Evolutionary conservation across 1,284 basidiomycete species (phyloP), one percentile per base, ranked within the genome.

Genomic region (Pyrrhoderma lamaoense): DNA sequence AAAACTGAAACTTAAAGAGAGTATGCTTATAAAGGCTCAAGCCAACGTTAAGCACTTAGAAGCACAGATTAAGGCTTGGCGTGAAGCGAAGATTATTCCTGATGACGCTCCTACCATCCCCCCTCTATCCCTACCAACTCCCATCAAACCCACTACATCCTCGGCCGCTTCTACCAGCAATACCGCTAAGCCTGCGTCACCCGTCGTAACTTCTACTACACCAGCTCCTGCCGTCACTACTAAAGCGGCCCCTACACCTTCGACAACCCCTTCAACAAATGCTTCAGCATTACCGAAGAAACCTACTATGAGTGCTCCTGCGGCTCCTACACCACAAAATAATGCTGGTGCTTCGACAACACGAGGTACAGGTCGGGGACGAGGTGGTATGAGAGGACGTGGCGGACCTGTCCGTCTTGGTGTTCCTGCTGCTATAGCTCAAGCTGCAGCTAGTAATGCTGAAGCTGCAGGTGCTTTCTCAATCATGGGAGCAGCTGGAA

Each of bases 1-100:
- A 18, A 85, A 84, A 66, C 62, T 69, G 37, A 85, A 80, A 62
- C 57, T 89, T 45, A 88, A 87, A 66, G 85, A 89, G 57, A 66
- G 69, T 2, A 81, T 83, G 58, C 67, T 88, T 14, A 69, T 79
- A 27, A 75, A 70, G 43, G 68, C 76, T 11, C 79, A 84, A 60
- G 67, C 65, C 51, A 76, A 71, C 54, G 65, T 86, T 44, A 86
- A 85, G 65, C 78, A 82, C 7, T 66, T 85, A 31, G 85, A 88
- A 60, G 72, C 72, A 2, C 75, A 80, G 54, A 72, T 85, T 14
- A 63, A 75, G 39, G 73, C 75, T 56, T 77, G 75, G 74, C 72
- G 73, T 57, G 72, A 73, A 45, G 64, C 69, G 1, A 78, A 80
- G 1, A 47, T 77, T 8, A 47, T 79, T 37, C 73, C 65, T 14